Evolutionary conservation across 495 filamentous ascomycete species (phyloP).

Genomic region (Hypoxylon cercidicola): DNA sequence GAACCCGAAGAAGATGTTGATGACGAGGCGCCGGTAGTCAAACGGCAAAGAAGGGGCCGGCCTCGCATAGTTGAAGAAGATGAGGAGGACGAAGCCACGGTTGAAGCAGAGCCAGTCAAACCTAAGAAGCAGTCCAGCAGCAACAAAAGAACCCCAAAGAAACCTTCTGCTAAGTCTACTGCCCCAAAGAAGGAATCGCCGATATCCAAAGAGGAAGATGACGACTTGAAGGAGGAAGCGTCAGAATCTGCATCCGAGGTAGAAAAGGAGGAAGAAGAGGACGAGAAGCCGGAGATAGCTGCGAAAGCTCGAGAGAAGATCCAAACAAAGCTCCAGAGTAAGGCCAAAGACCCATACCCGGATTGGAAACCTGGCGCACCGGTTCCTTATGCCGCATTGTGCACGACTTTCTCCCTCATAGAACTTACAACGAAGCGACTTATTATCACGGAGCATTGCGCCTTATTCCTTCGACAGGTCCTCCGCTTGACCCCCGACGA

Average conservation of each 20-base stretch:
- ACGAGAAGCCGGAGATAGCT: conserved; percentile 78
- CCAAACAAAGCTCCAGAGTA: conserved; percentile 75
- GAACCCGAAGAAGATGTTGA: conserved; percentile 56
- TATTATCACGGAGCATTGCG: conserved; percentile 85
- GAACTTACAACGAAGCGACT: conserved; percentile 94
- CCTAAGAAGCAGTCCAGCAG: conserved; percentile 37
- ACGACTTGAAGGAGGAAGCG: conserved; percentile 55
- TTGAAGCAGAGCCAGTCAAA: conserved; percentile 43
- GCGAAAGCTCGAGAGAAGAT: conserved; percentile 83
- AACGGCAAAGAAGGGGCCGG: conserved; percentile 58
- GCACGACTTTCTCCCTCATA: conserved; percentile 91
- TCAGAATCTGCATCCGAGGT: conserved; percentile 65
- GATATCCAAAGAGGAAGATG: conserved; percentile 38
- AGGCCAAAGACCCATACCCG: conserved; percentile 82
- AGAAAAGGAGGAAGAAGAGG: conserved; percentile 63
- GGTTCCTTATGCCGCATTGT: conserved; percentile 94
- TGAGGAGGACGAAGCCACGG: conserved; percentile 56
- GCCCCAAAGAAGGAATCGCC: conserved; percentile 44
- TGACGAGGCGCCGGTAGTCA: conserved; percentile 63
- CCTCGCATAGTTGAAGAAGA: conserved; percentile 54
- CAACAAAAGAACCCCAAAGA: conserved; percentile 40
- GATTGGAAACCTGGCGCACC: conserved; percentile 92
- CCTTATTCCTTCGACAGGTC: conserved; percentile 91
- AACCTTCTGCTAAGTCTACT: conserved; percentile 32
- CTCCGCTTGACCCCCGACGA: conserved; percentile 89